These are phyloP conservation scores for Tillandsia leiboldiana DNA, from an alignment of 176 grass and related monocot species.

Conservation along the genomic window DNA sequence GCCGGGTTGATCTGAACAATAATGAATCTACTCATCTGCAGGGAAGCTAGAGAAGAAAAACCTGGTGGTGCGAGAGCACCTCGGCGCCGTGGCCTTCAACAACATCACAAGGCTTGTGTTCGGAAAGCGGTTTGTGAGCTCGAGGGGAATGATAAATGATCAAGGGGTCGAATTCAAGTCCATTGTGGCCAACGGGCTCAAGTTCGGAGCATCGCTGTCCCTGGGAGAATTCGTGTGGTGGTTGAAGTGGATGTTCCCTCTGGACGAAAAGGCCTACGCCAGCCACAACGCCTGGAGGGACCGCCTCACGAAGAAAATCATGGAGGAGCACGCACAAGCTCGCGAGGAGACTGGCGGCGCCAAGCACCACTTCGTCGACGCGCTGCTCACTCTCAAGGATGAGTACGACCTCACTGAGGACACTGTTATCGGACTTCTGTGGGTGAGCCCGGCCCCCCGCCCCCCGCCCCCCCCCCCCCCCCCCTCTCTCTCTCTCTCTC, in stretches of 20 bases:
- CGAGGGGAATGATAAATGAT: constrained; percentile 41
- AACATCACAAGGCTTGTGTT: constrained; percentile 72
- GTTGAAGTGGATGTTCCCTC: constrained; percentile 42
- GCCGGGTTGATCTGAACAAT: neutral
- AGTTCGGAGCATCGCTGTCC: constrained; percentile 60
- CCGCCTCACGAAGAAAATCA: constrained; percentile 42
- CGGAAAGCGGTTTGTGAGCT: constrained; percentile 66
- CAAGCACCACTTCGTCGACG: constrained; percentile 63
- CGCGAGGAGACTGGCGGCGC: constrained; percentile 30
- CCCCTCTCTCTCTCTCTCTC: neutral
- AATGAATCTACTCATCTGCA: neutral
- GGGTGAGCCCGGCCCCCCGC: constrained; percentile 23
- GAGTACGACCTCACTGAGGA: constrained; percentile 61
- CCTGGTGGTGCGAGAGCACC: constrained; percentile 29
- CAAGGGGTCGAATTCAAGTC: constrained; percentile 67
- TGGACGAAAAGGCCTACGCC: constrained; percentile 35
- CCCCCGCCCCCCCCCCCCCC: too few species aligned
- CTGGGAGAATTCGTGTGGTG: constrained; percentile 39
- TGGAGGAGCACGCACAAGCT: constrained; percentile 48
- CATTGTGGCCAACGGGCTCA: constrained; percentile 52
- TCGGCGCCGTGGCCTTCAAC: constrained; percentile 49
- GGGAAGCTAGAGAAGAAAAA: constrained; percentile 30
- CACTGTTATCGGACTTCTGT: constrained; percentile 61
- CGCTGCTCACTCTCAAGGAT: constrained; percentile 45
- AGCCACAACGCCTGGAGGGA: constrained; percentile 37